Conservation (phyloP, 768 basidiomycete species). For the Xerocomellus amylosporus region DNA sequence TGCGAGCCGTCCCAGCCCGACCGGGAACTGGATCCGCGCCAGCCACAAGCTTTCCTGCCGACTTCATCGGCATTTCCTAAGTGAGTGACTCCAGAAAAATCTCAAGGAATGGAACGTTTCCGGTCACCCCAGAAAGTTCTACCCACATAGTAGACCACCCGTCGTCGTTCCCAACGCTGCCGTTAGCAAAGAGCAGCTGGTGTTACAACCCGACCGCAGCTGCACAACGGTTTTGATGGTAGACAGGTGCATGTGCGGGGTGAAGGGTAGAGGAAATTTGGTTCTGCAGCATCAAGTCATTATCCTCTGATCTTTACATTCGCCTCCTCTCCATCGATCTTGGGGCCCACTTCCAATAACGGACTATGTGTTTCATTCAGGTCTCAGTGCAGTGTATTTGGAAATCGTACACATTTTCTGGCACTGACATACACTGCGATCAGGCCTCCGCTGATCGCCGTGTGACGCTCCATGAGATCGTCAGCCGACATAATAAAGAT, state of each 20-base stretch:
- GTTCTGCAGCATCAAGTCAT: neutral
- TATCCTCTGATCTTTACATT: neutral
- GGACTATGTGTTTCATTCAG: neutral
- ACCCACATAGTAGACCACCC: neutral
- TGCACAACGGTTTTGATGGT: neutral
- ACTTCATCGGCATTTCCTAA: neutral
- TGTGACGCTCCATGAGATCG: neutral
- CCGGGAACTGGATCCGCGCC: neutral
- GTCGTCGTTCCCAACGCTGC: neutral
- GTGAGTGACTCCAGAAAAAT: neutral
- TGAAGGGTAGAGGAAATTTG: neutral
- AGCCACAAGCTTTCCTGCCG: neutral
- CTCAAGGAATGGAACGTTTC: neutral
- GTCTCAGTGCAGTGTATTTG: neutral
- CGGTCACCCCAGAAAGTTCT: neutral
- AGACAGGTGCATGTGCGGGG: neutral
- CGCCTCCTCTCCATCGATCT: neutral
- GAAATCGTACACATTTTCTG: neutral
- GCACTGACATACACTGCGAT: neutral
- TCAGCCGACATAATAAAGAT: neutral
- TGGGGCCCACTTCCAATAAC: neutral
- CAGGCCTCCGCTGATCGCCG: neutral
- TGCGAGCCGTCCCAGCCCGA: neutral
- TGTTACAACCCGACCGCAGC: neutral
- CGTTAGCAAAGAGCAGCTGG: neutral